A percentile compares a stretch with the other conserved stretches of the same genome.
Evolutionary conservation across 805 yeast genomes (phyloP).

Genomic region (Kodamaea restingae): DNA sequence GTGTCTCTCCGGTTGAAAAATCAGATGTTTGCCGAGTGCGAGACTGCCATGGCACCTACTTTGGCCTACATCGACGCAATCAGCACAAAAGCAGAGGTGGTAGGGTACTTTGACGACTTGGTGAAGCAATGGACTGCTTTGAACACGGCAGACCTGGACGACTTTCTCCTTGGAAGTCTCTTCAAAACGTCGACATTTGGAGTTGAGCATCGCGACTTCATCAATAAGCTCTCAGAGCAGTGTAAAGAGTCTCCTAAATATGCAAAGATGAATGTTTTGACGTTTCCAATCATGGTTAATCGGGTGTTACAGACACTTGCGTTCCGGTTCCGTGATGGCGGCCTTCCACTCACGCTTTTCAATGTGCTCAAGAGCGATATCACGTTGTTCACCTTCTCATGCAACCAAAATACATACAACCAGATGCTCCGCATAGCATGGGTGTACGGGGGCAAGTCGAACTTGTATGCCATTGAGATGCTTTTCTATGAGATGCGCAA

Average conservation of each 20-base stretch:
- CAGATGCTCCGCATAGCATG: slow-evolving; percentile 34
- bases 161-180: slow-evolving; percentile 2
- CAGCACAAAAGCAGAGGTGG: slow-evolving; percentile 12
- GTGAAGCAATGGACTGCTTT: slow-evolving; percentile 8
- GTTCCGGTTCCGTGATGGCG: slow-evolving; percentile 31
- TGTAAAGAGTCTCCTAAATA: slow-evolving; percentile 17
- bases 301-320: slow-evolving; percentile 21
- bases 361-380: slow-evolving; percentile 32
- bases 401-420: slow-evolving; percentile 41
- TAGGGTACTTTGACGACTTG: slow-evolving; percentile 16
- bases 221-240: slow-evolving; percentile 13
- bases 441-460: slow-evolving; percentile 37
- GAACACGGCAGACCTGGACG: slow-evolving; percentile 9
- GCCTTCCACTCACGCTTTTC: slow-evolving; percentile 33
- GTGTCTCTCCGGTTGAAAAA: slow-evolving; percentile 12
- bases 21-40: slow-evolving; percentile 15
- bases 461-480: slow-evolving; percentile 32
- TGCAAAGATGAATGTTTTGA: slow-evolving; percentile 30
- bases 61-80: slow-evolving; percentile 18
- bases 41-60: slow-evolving; percentile 20
- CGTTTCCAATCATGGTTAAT: slow-evolving; percentile 37
- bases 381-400: slow-evolving; percentile 28
- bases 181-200: slow-evolving; percentile 12
- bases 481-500: slow-evolving; percentile 36
- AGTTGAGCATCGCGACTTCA: slow-evolving; percentile 17